Evolutionary conservation across 306 rosid genomes (phyloP).

Genomic region (Neltuma alba): DNA sequence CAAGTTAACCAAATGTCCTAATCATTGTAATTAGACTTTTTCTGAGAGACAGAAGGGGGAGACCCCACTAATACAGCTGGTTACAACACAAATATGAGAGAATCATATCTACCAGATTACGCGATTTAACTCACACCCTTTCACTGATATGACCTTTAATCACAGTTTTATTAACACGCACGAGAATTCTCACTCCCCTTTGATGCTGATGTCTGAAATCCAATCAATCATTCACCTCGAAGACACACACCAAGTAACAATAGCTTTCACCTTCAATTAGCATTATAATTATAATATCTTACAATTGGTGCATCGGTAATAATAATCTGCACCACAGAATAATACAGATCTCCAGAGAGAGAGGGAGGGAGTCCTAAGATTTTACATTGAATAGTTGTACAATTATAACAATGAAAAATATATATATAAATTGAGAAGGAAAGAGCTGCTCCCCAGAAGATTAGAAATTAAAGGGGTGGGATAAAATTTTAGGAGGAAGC

Average conservation of each 20-base stretch:
- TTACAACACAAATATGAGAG: conserved; percentile 66
- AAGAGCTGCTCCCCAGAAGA: conserved; percentile 46
- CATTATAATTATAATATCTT: conserved; percentile 51
- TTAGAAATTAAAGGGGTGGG: conserved; percentile 39
- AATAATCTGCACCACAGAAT: conserved; percentile 63
- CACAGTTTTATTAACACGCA: conserved; percentile 36
- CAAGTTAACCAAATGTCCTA: conserved; percentile 48
- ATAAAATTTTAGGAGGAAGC: conserved; percentile 15
- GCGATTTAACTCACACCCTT: conserved; percentile 45
- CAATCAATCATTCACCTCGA: background rate
- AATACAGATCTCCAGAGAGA: conserved; percentile 46
- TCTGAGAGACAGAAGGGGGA: conserved; percentile 26
- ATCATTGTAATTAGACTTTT: conserved; percentile 65
- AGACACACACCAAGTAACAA: background rate
- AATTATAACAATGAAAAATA: conserved; percentile 25
- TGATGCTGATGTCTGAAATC: conserved; percentile 49
- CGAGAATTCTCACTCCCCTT: conserved; percentile 29
- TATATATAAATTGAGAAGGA: conserved; percentile 18
- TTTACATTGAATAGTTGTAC: conserved; percentile 66
- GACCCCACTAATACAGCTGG: conserved; percentile 92
- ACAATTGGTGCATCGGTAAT: conserved; percentile 57
- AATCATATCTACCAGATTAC: conserved; percentile 75
- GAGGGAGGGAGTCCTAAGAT: conserved; percentile 46
- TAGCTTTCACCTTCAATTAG: conserved; percentile 53
- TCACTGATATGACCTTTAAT: conserved; percentile 70